Evolutionary conservation across 176 grass and related monocot species (phyloP).

Genomic region (Lolium multiflorum): DNA sequence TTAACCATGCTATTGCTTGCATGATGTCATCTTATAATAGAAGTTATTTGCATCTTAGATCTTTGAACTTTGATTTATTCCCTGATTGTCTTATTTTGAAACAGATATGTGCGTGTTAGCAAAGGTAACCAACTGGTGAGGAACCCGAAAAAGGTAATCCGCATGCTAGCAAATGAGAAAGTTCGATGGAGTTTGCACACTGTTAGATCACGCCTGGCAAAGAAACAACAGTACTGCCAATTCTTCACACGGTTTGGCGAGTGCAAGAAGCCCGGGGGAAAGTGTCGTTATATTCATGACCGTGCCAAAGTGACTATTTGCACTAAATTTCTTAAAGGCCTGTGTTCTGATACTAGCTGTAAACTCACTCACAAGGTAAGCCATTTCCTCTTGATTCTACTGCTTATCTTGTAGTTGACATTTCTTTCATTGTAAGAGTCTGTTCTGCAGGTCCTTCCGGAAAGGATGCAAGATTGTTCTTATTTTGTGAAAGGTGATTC

Average conservation of each 20-base stretch:
- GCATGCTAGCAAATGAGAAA: conserved; percentile 96
- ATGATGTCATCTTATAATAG: conserved; percentile 19
- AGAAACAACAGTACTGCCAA: conserved; percentile 88
- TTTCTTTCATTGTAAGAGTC: conserved; percentile 47
- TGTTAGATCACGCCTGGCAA: conserved; percentile 74
- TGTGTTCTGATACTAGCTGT: conserved; percentile 77
- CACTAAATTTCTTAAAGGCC: conserved; percentile 96
- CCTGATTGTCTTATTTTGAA: conserved; percentile 29
- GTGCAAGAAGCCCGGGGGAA: conserved; percentile 75
- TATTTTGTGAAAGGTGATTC: conserved; percentile 87
- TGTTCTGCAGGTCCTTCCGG: conserved; percentile 77
- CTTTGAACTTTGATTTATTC: conserved; percentile 18
- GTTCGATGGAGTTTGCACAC: conserved; percentile 95
- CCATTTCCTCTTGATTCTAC: conserved; percentile 48
- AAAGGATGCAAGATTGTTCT: conserved; percentile 99
- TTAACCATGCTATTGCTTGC: conserved; percentile 21
- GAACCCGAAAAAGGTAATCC: conserved; percentile 86
- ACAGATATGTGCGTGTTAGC: conserved; percentile 84
- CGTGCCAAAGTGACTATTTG: conserved; percentile 92
- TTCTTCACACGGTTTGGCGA: conserved; percentile 92
- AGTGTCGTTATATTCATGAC: conserved; percentile 90
- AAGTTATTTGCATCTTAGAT: background rate
- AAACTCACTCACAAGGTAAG: conserved; percentile 97
- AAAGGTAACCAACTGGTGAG: conserved; percentile 97
- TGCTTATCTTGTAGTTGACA: conserved; percentile 36